Conservation (phyloP, 148 eudicot species). For the Polygonum maritimum region DNA sequence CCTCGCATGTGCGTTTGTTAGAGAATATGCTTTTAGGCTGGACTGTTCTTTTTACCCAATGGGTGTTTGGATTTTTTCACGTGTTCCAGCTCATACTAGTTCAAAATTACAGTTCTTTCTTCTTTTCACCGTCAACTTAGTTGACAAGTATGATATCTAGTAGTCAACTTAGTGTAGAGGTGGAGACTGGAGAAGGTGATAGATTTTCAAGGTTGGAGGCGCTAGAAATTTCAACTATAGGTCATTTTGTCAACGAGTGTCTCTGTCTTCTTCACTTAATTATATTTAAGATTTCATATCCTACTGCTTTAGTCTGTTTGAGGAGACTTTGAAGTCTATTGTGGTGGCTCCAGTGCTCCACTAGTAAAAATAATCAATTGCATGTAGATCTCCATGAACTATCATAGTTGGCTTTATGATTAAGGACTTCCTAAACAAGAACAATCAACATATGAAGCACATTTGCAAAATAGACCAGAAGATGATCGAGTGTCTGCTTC, state of each 20-base stretch:
- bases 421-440: background rate
- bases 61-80: background rate
- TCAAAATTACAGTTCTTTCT: background rate
- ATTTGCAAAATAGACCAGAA: background rate
- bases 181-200: too few species aligned
- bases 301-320: background rate
- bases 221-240: too few species aligned
- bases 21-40: constrained; percentile 9
- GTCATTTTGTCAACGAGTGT: too few species aligned
- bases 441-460: background rate
- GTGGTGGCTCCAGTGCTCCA: background rate
- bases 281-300: too few species aligned
- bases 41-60: background rate
- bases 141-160: background rate
- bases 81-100: background rate
- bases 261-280: too few species aligned
- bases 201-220: too few species aligned
- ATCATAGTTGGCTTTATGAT: too few species aligned
- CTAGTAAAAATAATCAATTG: too few species aligned
- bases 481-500: background rate
- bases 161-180: too few species aligned
- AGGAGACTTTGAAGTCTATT: background rate
- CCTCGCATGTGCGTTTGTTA: background rate
- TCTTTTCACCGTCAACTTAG: background rate
- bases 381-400: too few species aligned